These are phyloP conservation scores for Solanum okadae DNA, from an alignment of 257 asterid genomes.

Conservation along the genomic window DNA sequence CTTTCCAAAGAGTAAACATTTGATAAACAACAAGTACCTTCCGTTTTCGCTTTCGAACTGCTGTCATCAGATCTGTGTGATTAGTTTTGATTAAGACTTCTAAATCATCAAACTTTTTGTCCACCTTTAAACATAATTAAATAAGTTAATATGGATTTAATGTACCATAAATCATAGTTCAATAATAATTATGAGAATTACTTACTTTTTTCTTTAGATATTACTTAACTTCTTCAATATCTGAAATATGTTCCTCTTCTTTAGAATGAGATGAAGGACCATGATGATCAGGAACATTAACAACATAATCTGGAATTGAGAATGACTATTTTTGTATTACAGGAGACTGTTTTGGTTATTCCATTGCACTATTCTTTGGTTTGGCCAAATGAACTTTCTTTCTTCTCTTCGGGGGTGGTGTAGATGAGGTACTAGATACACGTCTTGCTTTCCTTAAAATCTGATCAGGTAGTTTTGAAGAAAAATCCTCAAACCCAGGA, in stretches of 20 bases:
- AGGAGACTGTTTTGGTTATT: background rate
- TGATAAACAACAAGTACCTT: background rate
- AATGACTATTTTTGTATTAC: background rate
- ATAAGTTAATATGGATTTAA: background rate
- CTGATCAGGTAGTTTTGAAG: too few relatives aligned
- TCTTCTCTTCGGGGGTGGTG: background rate
- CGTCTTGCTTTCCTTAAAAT: background rate
- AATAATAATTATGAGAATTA: background rate
- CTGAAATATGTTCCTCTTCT: background rate
- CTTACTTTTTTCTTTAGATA: background rate
- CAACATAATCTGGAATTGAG: background rate
- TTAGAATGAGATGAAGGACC: background rate
- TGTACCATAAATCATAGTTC: background rate
- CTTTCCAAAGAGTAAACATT: background rate
- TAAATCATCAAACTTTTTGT: too few relatives aligned
- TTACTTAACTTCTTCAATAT: background rate
- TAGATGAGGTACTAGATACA: background rate
- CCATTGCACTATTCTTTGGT: background rate
- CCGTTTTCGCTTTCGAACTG: rapidly evolving
- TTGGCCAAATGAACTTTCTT: background rate
- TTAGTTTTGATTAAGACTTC: background rate
- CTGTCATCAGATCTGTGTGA: background rate
- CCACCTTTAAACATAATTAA: background rate
- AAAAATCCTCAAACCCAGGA: background rate
- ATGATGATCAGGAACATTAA: too few relatives aligned